Conservation (phyloP, 2,329 filamentous ascomycete genomes). For the Fusarium neocosmosporiellum region DNA sequence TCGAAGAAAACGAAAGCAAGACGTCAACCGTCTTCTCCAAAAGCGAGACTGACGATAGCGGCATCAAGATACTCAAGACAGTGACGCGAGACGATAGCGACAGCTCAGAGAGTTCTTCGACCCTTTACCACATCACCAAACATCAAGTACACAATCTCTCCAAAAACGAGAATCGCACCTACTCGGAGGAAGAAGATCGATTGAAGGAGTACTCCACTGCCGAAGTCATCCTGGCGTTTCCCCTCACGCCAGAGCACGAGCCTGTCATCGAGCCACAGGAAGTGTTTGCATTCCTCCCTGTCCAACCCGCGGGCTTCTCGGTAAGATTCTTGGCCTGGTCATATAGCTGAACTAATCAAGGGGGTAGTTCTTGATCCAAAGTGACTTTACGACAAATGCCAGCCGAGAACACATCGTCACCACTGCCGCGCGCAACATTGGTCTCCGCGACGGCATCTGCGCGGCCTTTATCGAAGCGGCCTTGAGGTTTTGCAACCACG, state of each 20-base stretch:
- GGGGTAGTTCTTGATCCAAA: slow-evolving; percentile 31
- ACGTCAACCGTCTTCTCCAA: slow-evolving; percentile 11
- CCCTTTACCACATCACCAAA: slow-evolving; percentile 27
- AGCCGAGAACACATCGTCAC: slow-evolving; percentile 25
- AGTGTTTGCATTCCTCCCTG: slow-evolving; percentile 27
- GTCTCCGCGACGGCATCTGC: slow-evolving; percentile 1
- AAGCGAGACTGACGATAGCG: not conserved
- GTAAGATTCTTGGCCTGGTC: not conserved
- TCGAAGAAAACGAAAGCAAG: not conserved
- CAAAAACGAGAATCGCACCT: slow-evolving; percentile 20
- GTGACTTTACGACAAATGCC: slow-evolving; percentile 28
- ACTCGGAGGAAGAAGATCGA: not conserved
- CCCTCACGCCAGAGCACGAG: not conserved
- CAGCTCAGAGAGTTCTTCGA: not conserved
- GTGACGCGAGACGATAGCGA: not conserved
- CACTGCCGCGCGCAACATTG: slow-evolving; percentile 17
- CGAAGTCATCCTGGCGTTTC: slow-evolving; percentile 33
- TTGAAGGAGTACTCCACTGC: not conserved
- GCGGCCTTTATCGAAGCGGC: not conserved
- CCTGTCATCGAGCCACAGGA: slow-evolving; percentile 11
- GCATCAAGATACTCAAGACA: slow-evolving; percentile 8
- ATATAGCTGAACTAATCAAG: not conserved
- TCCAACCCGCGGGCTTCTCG: slow-evolving; percentile 7
- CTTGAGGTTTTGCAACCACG: slow-evolving; percentile 28
- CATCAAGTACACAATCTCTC: not conserved